Conservation (phyloP, 1,284 basidiomycete species). For the Irpex sp. region DNA sequence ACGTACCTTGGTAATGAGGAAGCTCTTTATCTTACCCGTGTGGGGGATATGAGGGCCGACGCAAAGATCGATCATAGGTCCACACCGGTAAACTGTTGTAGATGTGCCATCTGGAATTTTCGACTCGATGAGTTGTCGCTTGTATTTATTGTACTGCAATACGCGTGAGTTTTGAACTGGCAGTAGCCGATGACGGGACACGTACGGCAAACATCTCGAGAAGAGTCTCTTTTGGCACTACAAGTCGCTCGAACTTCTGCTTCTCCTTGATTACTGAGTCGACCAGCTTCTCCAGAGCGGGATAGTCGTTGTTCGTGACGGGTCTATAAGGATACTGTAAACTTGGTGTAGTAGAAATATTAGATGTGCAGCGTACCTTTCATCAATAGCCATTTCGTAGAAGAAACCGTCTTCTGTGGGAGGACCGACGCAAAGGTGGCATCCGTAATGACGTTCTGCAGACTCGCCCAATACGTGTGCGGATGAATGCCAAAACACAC, state of each 20-base stretch:
- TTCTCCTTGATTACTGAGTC: constrained; percentile 94
- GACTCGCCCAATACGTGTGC: constrained; percentile 99
- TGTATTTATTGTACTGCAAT: constrained; percentile 96
- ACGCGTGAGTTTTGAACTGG: neutral
- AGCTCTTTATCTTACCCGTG: constrained; percentile 95
- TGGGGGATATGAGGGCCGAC: constrained; percentile 97
- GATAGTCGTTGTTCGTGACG: constrained; percentile 82
- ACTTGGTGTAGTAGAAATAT: neutral
- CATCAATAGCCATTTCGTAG: constrained; percentile 93
- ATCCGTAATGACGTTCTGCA: constrained; percentile 95
- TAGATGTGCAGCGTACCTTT: constrained; percentile 42
- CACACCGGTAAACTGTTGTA: constrained; percentile 98
- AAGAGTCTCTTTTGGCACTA: constrained; percentile 91
- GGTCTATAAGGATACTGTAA: constrained; percentile 39
- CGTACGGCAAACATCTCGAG: constrained; percentile 94
- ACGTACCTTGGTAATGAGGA: constrained; percentile 88
- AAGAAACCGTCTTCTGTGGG: constrained; percentile 99
- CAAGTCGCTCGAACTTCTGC: constrained; percentile 94
- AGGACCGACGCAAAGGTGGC: constrained; percentile 96
- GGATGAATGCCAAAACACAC: constrained; percentile 99
- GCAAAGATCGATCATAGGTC: constrained; percentile 98
- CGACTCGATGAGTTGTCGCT: constrained; percentile 92
- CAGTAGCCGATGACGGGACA: too few relatives aligned
- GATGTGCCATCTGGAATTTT: constrained; percentile 97
- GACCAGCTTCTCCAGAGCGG: constrained; percentile 84